A percentile compares a stretch with the other conserved stretches of the same genome.
These are phyloP conservation scores for Pichia gijzeniarum DNA, from an alignment of 805 yeast genomes.

Conservation along the genomic window DNA sequence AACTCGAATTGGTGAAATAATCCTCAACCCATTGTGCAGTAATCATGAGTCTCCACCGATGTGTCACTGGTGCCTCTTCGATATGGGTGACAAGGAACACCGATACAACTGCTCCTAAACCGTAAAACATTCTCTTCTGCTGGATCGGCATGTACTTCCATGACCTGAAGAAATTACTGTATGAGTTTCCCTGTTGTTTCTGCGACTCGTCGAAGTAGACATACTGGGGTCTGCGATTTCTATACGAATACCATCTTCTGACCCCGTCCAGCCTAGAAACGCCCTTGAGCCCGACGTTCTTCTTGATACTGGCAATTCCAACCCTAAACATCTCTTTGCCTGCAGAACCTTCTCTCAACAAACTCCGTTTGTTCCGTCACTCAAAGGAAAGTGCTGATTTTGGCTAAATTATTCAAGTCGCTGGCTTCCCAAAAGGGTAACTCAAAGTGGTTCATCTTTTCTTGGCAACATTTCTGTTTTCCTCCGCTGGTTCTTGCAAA, in stretches of 20 bases:
- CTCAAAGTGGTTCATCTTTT: no score
- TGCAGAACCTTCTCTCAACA: no score
- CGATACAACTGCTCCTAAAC: constrained; percentile 10
- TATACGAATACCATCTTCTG: background rate
- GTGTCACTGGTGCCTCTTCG: constrained; percentile 77
- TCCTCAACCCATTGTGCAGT: constrained; percentile 60
- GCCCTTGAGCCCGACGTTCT: no score
- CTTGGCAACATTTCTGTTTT: no score
- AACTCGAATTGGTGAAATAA: constrained; percentile 56
- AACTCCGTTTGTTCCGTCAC: no score
- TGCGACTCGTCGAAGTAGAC: constrained; percentile 19
- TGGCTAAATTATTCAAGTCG: no score
- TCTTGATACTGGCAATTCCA: no score
- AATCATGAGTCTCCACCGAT: constrained; percentile 65
- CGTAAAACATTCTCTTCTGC: constrained; percentile 12
- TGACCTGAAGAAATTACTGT: background rate
- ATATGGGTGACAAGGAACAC: constrained; percentile 46
- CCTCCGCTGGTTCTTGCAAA: no score
- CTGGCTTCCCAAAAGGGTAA: constrained; percentile 1
- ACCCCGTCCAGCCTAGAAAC: background rate
- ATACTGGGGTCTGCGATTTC: constrained; percentile 16
- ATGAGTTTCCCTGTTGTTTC: background rate
- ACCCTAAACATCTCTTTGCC: no score
- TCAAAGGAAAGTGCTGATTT: no score
- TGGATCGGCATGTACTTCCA: constrained; percentile 10